These are phyloP conservation scores for Mortierella sp. DNA, from an alignment of 371 early-diverging fungal species.

Conservation along the genomic window DNA sequence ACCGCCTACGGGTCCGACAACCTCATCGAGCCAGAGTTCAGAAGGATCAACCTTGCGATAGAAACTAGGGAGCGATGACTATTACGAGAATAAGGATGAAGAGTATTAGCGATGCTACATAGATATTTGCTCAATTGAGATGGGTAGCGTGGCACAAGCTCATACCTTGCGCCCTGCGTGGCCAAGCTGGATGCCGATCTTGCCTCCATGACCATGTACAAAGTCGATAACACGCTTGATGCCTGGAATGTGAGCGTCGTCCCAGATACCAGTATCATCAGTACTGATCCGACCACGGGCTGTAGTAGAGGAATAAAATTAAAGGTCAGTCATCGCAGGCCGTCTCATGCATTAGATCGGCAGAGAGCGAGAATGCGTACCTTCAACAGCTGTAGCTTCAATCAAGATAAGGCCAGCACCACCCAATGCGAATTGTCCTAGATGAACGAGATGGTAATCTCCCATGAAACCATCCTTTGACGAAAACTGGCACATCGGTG, in stretches of 20 bases:
- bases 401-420: conserved; percentile 82
- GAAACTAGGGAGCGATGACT: conserved; percentile 50
- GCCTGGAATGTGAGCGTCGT: conserved; percentile 77
- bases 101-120: no score
- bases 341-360: neutral
- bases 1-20: conserved; percentile 74
- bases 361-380: neutral
- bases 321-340: neutral
- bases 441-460: conserved; percentile 77
- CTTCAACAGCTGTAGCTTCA: conserved; percentile 83
- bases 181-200: conserved; percentile 80
- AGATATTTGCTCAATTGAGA: neutral
- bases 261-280: conserved; percentile 81
- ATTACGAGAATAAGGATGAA: neutral
- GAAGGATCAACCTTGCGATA: conserved; percentile 52
- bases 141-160: neutral
- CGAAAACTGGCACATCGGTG: conserved; percentile 81
- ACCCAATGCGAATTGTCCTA: conserved; percentile 73
- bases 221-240: conserved; percentile 72
- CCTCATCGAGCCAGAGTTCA: conserved; percentile 80
- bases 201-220: conserved; percentile 73
- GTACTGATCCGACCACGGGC: conserved; percentile 83
- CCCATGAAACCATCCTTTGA: conserved; percentile 64
- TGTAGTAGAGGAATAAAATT: neutral
- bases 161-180: conserved; percentile 85